Conservation (phyloP, 352 stramenopile genomes). For the Pythium brassicae region DNA sequence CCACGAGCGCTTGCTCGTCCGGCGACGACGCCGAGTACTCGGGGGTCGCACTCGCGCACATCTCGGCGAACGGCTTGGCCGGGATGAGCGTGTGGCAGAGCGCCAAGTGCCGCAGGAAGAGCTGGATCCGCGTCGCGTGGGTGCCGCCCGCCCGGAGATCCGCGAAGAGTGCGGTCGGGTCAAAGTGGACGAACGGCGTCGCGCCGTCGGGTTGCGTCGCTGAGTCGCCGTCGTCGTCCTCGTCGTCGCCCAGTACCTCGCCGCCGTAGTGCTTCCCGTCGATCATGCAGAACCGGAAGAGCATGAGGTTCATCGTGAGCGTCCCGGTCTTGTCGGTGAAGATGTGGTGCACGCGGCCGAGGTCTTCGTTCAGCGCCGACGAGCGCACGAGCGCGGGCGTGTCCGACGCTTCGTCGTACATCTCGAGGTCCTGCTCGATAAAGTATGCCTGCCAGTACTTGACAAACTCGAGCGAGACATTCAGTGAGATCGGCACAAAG, state of each 20-base stretch:
- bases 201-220: neutral
- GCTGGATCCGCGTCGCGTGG: constrained; percentile 39
- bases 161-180: constrained; percentile 59
- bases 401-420: constrained; percentile 90
- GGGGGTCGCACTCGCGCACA: constrained; percentile 67
- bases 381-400: constrained; percentile 79
- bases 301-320: constrained; percentile 94
- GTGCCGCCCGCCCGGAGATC: constrained; percentile 36
- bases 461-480: constrained; percentile 96
- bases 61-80: constrained; percentile 58
- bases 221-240: neutral
- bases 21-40: constrained; percentile 82
- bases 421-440: constrained; percentile 89
- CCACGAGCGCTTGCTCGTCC: constrained; percentile 76
- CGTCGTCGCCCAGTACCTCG: constrained; percentile 35
- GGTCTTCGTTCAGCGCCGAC: constrained; percentile 89
- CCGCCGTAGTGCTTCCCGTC: constrained; percentile 91
- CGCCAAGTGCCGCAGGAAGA: constrained; percentile 73
- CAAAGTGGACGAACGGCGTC: constrained; percentile 61
- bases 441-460: constrained; percentile 96
- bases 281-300: constrained; percentile 95
- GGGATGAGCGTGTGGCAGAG: constrained; percentile 80
- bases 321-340: constrained; percentile 96
- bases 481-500: constrained; percentile 98
- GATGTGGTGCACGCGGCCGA: constrained; percentile 88